These are phyloP conservation scores for Penicillium arizonense DNA, from an alignment of 495 filamentous ascomycete species.

Conservation along the genomic window DNA sequence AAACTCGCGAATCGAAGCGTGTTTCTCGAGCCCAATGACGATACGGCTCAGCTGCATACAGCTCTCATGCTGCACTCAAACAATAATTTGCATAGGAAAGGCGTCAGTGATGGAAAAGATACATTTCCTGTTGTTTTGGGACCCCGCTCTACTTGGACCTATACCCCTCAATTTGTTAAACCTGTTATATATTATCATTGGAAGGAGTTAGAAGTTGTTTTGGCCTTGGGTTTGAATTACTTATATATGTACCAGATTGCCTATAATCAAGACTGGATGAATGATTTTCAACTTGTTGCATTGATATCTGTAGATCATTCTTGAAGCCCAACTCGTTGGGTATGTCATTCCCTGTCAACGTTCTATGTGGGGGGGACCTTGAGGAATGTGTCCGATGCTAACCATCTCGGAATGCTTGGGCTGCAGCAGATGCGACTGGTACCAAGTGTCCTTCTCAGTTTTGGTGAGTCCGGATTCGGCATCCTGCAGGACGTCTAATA, in stretches of 20 bases:
- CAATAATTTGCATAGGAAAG: slow-evolving; percentile 6
- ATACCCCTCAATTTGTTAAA: slow-evolving; percentile 8
- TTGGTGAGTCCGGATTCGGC: background rate
- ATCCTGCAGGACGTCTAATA: background rate
- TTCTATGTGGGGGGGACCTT: background rate
- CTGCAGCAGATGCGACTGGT: no score
- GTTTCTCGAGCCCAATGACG: background rate
- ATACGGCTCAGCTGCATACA: background rate
- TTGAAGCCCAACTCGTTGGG: background rate
- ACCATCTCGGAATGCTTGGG: background rate
- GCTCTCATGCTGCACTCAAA: slow-evolving; percentile 2
- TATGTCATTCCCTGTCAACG: background rate
- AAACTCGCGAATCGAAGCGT: background rate
- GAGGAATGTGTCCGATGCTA: slow-evolving; percentile 4
- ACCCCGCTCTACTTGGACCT: background rate
- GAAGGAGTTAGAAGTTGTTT: slow-evolving; percentile 2
- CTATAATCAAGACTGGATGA: background rate
- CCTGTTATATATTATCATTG: slow-evolving; percentile 2
- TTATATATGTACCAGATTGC: slow-evolving; percentile 3
- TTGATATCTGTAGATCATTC: background rate
- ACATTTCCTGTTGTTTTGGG: background rate
- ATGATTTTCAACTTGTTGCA: background rate
- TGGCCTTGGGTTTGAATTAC: background rate
- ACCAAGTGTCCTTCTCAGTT: no score
- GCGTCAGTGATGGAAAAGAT: slow-evolving; percentile 7